These are phyloP conservation scores for Saccharomycopsis sp. DNA, from an alignment of 805 yeast species.

Conservation along the genomic window DNA sequence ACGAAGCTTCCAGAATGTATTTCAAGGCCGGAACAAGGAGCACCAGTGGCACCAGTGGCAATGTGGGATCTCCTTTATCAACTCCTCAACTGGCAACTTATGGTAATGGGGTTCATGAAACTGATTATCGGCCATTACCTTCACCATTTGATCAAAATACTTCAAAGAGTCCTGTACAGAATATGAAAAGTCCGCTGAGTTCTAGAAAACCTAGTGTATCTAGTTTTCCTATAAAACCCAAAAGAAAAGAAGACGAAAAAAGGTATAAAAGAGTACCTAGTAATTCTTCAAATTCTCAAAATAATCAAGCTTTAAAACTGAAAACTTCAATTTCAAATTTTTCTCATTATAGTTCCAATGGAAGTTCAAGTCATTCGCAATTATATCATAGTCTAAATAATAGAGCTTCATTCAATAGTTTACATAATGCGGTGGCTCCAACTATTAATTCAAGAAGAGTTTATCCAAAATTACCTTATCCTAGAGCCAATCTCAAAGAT, in stretches of 20 bases:
- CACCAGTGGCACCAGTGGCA: not conserved
- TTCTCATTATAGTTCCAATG: not conserved
- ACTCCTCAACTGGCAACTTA: slow-evolving; percentile 10
- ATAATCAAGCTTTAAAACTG: not conserved
- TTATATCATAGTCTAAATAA: not conserved
- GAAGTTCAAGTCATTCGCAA: not conserved
- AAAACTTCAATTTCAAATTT: slow-evolving; percentile 5
- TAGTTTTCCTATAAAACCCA: slow-evolving; percentile 7
- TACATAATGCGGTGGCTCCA: not conserved
- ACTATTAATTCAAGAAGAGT: not conserved
- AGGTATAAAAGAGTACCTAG: not conserved
- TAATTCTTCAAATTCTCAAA: not conserved
- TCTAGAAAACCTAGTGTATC: slow-evolving; percentile 9
- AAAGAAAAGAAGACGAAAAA: not conserved
- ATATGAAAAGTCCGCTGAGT: slow-evolving; percentile 3
- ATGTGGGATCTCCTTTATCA: not conserved
- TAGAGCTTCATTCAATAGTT: not conserved
- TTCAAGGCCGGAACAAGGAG: slow-evolving; percentile 9
- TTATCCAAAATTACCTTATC: not conserved
- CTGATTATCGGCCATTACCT: slow-evolving; percentile 8
- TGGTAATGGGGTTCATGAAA: not conserved
- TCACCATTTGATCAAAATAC: slow-evolving; percentile 10
- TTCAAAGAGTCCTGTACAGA: slow-evolving; percentile 5
- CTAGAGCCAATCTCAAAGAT: slow-evolving; percentile 1
- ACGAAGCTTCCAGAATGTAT: slow-evolving; percentile 17